Percentiles rank a stretch among this genome's conserved stretches.
phyloP scores from a whole-genome alignment of 495 filamentous ascomycete genomes.

The Talaromyces stipitatus region DNA sequence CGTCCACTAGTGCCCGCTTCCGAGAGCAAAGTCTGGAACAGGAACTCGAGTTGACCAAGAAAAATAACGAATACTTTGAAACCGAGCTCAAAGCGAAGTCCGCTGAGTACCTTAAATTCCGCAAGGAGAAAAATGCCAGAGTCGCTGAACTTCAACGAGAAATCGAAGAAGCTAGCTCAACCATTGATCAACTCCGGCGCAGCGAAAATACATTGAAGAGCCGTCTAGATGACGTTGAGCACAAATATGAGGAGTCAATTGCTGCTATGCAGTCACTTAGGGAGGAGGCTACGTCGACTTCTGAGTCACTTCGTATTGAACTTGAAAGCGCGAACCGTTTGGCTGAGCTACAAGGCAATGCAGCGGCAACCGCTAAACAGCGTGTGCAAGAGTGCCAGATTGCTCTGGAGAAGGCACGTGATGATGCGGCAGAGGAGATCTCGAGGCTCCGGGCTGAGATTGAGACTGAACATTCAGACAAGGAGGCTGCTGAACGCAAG shows the following conservation, averaged over 20 bases:
- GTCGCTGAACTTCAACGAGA: slow-evolving; percentile 81
- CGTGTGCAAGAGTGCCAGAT: slow-evolving; percentile 76
- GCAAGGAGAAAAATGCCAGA: slow-evolving; percentile 86
- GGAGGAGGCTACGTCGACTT: slow-evolving; percentile 66
- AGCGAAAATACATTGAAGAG: slow-evolving; percentile 73
- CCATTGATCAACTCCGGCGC: slow-evolving; percentile 65
- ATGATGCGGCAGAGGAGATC: slow-evolving; percentile 74
- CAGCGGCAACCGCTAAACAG: slow-evolving; percentile 69
- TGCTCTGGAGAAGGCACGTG: slow-evolving; percentile 66
- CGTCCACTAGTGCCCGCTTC: slow-evolving; percentile 70
- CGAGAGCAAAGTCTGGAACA: slow-evolving; percentile 82
- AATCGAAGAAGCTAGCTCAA: slow-evolving; percentile 74
- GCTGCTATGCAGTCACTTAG: slow-evolving; percentile 74
- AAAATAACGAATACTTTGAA: slow-evolving; percentile 87
- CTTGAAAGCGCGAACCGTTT: slow-evolving; percentile 72
- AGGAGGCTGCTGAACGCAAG: slow-evolving; percentile 59
- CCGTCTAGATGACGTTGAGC: slow-evolving; percentile 73
- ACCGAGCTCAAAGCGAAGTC: slow-evolving; percentile 82
- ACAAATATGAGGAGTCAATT: slow-evolving; percentile 78
- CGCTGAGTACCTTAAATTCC: slow-evolving; percentile 77
- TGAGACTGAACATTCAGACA: slow-evolving; percentile 71
- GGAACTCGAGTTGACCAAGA: slow-evolving; percentile 77
- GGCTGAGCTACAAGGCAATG: slow-evolving; percentile 76
- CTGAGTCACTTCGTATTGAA: slow-evolving; percentile 77
- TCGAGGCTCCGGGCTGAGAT: slow-evolving; percentile 69